Evolutionary conservation across 305 asterid genomes (phyloP).

Genomic region (Solanum hybrid): DNA sequence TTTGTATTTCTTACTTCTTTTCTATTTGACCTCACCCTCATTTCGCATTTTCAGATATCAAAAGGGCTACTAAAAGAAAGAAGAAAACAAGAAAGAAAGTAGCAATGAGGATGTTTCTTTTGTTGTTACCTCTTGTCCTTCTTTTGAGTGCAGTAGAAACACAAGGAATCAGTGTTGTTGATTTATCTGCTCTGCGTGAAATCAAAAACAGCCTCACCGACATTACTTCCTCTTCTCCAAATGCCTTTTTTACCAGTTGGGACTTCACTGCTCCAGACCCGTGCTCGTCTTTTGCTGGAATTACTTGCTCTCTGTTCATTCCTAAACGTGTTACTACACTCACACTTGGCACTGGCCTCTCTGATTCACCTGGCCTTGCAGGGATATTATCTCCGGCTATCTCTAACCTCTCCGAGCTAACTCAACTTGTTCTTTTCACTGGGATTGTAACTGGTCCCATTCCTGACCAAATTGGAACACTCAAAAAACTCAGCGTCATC

Average conservation of each 20-base stretch:
- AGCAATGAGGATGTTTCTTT: slow-evolving; percentile 16
- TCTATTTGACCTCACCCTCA: neutral
- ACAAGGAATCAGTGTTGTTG: slow-evolving; percentile 23
- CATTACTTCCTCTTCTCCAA: slow-evolving; percentile 19
- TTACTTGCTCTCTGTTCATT: slow-evolving; percentile 39
- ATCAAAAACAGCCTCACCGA: slow-evolving; percentile 53
- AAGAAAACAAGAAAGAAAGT: slow-evolving; percentile 8
- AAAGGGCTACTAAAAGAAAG: neutral
- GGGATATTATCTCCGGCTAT: slow-evolving; percentile 57
- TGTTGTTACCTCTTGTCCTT: slow-evolving; percentile 15
- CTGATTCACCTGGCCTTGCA: slow-evolving; percentile 60
- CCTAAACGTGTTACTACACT: slow-evolving; percentile 40
- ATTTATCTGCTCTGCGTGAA: slow-evolving; percentile 47
- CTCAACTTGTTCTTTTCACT: slow-evolving; percentile 56
- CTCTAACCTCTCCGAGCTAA: slow-evolving; percentile 34
- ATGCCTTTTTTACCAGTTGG: slow-evolving; percentile 56
- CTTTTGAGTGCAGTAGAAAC: neutral
- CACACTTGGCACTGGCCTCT: slow-evolving; percentile 58
- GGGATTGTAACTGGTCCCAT: slow-evolving; percentile 78
- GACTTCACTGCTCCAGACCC: slow-evolving; percentile 47
- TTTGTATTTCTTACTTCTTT: neutral
- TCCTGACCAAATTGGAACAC: slow-evolving; percentile 34
- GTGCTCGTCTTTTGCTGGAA: slow-evolving; percentile 57
- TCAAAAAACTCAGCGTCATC: slow-evolving; percentile 40
- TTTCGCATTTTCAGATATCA: neutral